A percentile compares a stretch with the other conserved stretches of the same genome.
Evolutionary conservation across 768 basidiomycete genomes (phyloP).

Genomic region (Auricularia heimuer): DNA sequence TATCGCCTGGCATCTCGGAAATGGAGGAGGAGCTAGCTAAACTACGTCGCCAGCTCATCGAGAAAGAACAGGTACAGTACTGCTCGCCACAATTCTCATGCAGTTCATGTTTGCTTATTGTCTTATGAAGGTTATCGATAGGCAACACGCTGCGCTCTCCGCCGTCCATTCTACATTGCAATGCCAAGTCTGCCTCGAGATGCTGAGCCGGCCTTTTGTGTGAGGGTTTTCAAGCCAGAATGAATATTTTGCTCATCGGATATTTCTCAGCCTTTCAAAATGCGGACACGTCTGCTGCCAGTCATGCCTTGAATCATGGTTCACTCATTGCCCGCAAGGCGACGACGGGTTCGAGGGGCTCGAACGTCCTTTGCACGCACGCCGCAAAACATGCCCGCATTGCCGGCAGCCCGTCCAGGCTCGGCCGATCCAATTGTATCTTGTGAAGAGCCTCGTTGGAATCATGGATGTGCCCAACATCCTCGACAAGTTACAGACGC

Average conservation of each 20-base stretch:
- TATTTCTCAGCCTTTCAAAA: neutral
- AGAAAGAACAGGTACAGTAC: neutral
- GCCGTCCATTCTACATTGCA: constrained; percentile 54
- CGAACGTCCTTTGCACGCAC: constrained; percentile 19
- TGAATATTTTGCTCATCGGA: constrained; percentile 38
- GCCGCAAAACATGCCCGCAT: constrained; percentile 35
- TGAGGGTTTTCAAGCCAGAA: constrained; percentile 70
- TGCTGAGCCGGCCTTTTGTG: constrained; percentile 63
- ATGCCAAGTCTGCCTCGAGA: constrained; percentile 72
- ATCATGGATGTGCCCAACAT: constrained; percentile 46
- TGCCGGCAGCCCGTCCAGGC: constrained; percentile 35
- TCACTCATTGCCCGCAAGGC: constrained; percentile 36
- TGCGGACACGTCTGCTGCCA: constrained; percentile 9
- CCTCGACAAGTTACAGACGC: constrained; percentile 14
- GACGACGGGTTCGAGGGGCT: constrained; percentile 12
- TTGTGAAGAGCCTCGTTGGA: constrained; percentile 37
- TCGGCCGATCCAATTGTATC: constrained; percentile 39
- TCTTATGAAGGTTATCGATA: constrained; percentile 33
- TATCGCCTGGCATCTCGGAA: neutral
- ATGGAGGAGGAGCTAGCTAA: neutral
- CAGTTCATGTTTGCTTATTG: neutral
- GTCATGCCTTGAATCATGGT: constrained; percentile 56
- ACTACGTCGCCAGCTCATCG: neutral
- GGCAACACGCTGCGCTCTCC: constrained; percentile 43
- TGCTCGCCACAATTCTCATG: neutral